Evolutionary conservation across 2,329 filamentous ascomycete species (phyloP), one percentile per base, ranked within the genome.

Genomic region (Pyrenochaeta sp.): DNA sequence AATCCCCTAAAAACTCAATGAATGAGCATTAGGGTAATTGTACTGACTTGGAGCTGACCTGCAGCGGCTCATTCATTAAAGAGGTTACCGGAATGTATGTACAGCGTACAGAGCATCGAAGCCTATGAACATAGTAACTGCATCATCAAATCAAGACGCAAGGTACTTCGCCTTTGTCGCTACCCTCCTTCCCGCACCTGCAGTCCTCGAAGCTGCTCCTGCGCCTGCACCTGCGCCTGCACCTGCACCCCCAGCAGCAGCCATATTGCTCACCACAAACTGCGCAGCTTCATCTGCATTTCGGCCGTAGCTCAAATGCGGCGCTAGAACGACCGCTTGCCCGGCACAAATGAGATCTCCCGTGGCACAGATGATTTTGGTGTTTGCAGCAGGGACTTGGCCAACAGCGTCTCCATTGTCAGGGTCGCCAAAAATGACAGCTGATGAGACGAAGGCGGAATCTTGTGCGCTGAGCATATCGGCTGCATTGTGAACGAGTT

Each of bases 401-500:
- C 67, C 69, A 12, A 75, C 67, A 3, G 74, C 32, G 20, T 74
- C 43, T 6, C 71, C 71, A 23, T 75, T 69, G 46, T 75, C 59
- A 51, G 74, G 74, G 54, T 77, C 75, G 14, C 75, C 75, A 36
- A 77, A 76, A 41, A 76, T 74, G 31, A 75, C 68, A 1, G 68
- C 69, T 10, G 61, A 64, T 33, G 61, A 58, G 4, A 69, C 62
- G 42, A 71, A 68, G 7, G 56, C 54, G 4, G 60, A 50, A 39
- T 67, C 58, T 32, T 65, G 50, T 6, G 67, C 56, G 11, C 57
- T 58, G 21, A 70, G 60, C 66, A 69, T 67, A 15, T 51, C 45
- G 6, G 78, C 79, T 1, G 78, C 79, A 23, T 81, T 79, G 67
- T 82, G 81, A 1, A 81, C 78, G 14, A 77, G 67, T 51, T 77